Conservation (phyloP, 139 green algal species). For the Chlamydomonas sp. region DNA sequence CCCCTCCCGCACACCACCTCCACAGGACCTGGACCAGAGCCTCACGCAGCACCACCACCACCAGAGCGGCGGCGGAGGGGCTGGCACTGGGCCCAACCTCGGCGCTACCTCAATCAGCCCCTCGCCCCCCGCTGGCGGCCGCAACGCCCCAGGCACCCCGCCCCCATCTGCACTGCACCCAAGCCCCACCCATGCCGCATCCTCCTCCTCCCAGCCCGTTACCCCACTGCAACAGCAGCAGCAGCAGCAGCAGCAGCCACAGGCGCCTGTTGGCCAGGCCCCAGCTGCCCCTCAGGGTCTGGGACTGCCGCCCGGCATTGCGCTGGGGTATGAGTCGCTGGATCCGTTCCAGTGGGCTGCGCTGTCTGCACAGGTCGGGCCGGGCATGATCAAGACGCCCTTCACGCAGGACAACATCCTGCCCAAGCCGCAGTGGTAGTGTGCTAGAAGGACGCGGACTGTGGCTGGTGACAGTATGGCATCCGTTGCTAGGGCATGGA, state of each 20-base stretch:
- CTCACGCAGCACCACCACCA: not conserved
- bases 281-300: not conserved
- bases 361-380: conserved; percentile 7
- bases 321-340: conserved; percentile 29
- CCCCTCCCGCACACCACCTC: not conserved
- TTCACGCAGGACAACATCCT: conserved; percentile 34
- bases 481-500: too few species aligned
- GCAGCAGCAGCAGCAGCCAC: not conserved
- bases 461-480: too few species aligned
- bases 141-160: not conserved
- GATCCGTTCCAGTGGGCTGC: conserved; percentile 24
- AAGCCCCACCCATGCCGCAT: not conserved
- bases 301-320: conserved; percentile 16
- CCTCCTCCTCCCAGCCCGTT: not conserved
- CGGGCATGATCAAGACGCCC: conserved; percentile 5
- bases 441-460: too few species aligned
- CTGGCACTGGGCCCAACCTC: too few species aligned
- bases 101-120: not conserved
- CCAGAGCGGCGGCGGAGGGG: too few species aligned
- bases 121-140: not conserved
- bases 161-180: not conserved
- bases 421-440: conserved; percentile 25
- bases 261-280: not conserved
- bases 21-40: conserved; percentile 20
- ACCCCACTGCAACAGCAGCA: not conserved